Conservation (phyloP, 2,329 filamentous ascomycete genomes). For the Calcarisporium arbuscula region DNA sequence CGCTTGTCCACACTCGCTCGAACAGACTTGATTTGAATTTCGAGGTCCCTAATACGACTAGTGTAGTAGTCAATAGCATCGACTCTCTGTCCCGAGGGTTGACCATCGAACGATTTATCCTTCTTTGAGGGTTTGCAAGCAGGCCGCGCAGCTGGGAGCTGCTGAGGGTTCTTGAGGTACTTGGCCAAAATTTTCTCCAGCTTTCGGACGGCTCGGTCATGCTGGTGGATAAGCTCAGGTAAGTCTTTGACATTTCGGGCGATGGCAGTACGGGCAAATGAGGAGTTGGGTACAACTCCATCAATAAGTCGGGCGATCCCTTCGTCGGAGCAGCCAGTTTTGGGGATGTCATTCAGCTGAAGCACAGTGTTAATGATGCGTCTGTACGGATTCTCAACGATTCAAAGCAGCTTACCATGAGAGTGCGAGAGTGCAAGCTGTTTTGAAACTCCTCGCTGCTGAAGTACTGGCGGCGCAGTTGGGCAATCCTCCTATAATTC, state of each 20-base stretch:
- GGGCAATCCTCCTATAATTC: slow-evolving; percentile 72
- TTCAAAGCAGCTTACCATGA: slow-evolving; percentile 46
- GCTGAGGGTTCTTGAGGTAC: slow-evolving; percentile 81
- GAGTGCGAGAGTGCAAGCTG: slow-evolving; percentile 70
- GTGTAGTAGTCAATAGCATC: slow-evolving; percentile 95
- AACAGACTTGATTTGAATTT: slow-evolving; percentile 77
- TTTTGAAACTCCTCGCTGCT: slow-evolving; percentile 81
- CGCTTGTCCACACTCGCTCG: slow-evolving; percentile 77
- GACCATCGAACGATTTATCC: slow-evolving; percentile 60
- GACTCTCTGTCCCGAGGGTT: slow-evolving; percentile 65
- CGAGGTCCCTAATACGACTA: slow-evolving; percentile 73
- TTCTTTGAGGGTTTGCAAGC: slow-evolving; percentile 74
- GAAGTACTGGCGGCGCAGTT: slow-evolving; percentile 72
- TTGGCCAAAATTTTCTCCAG: slow-evolving; percentile 80
- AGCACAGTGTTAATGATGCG: slow-evolving; percentile 8
- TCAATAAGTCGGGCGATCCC: slow-evolving; percentile 82
- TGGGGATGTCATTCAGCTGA: slow-evolving; percentile 78
- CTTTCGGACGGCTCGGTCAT: slow-evolving; percentile 72
- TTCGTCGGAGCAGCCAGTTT: slow-evolving; percentile 71
- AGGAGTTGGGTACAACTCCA: slow-evolving; percentile 68
- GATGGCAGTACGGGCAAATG: slow-evolving; percentile 73
- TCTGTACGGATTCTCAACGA: neutral
- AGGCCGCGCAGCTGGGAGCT: slow-evolving; percentile 70
- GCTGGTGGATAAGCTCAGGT: slow-evolving; percentile 76
- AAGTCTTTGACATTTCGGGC: slow-evolving; percentile 89